phyloP scores from a whole-genome alignment of 192 early-diverging fungal genomes.

The Coemansia sp. region DNA sequence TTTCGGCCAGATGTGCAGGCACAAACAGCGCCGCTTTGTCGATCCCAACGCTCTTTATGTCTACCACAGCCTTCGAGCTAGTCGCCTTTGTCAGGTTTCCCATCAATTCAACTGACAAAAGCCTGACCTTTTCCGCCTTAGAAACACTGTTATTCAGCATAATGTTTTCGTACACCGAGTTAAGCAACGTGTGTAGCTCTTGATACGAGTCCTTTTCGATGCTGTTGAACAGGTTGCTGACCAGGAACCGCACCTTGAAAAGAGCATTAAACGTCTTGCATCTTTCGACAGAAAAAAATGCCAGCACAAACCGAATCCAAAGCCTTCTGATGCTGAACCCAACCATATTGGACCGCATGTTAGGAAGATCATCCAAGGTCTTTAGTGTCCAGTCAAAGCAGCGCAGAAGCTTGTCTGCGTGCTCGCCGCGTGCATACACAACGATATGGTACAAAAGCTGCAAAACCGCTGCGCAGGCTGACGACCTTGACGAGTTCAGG shows the following conservation, averaged over 20 bases:
- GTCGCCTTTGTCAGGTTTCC: conserved; percentile 32
- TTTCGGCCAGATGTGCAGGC: neutral
- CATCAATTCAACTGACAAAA: conserved; percentile 34
- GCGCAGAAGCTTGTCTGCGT: conserved; percentile 31
- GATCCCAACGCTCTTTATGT: conserved; percentile 20
- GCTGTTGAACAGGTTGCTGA: conserved; percentile 30
- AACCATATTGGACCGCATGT: conserved; percentile 20
- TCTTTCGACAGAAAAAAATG: conserved; percentile 40
- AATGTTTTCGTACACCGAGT: conserved; percentile 22
- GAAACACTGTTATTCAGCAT: conserved; percentile 26
- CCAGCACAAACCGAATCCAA: conserved; percentile 50
- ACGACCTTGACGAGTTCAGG: conserved; percentile 33
- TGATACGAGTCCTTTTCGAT: conserved; percentile 43
- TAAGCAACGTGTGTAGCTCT: conserved; percentile 35
- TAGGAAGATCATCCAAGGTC: conserved; percentile 18
- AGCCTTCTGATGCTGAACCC: conserved; percentile 44
- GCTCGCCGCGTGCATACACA: conserved; percentile 33
- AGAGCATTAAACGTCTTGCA: conserved; percentile 32
- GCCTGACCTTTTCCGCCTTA: conserved; percentile 28
- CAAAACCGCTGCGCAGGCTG: conserved; percentile 32
- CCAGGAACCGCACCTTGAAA: conserved; percentile 21
- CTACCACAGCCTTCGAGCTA: conserved; percentile 16
- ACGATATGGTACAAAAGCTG: conserved; percentile 40
- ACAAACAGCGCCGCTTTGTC: conserved; percentile 17
- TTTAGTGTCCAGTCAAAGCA: conserved; percentile 48